Conservation (phyloP, 129 eudicot genomes). For the Flaveria sonorensis region DNA sequence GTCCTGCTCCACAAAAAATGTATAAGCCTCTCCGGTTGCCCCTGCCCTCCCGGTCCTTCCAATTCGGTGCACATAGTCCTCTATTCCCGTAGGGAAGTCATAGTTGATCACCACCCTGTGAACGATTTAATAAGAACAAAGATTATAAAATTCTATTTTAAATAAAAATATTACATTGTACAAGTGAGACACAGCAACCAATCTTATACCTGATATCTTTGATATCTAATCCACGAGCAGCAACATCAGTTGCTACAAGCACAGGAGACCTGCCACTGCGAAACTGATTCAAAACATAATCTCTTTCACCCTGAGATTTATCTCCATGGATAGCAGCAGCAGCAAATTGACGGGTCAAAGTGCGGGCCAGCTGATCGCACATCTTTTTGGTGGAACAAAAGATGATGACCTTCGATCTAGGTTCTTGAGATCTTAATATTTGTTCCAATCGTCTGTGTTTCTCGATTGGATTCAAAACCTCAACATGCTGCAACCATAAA, state of each 20-base stretch:
- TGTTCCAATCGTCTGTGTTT: constrained; percentile 81
- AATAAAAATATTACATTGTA: neutral
- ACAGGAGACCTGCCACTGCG: constrained; percentile 89
- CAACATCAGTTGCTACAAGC: constrained; percentile 98
- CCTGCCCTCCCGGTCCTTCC: constrained; percentile 99
- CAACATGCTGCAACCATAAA: constrained; percentile 57
- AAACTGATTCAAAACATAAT: constrained; percentile 78
- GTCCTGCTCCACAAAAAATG: constrained; percentile 78
- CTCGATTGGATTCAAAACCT: constrained; percentile 69
- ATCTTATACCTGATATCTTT: constrained; percentile 79
- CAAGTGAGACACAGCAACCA: neutral
- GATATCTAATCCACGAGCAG: constrained; percentile 94
- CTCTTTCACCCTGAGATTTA: constrained; percentile 89
- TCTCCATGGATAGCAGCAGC: constrained; percentile 99
- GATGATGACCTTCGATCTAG: constrained; percentile 77
- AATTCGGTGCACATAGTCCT: constrained; percentile 95
- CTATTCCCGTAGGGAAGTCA: constrained; percentile 92
- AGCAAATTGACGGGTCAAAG: constrained; percentile 64
- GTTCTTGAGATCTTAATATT: constrained; percentile 90
- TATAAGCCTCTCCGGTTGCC: constrained; percentile 88
- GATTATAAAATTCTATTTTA: neutral
- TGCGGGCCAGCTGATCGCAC: constrained; percentile 92
- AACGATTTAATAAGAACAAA: neutral
- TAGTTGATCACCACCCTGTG: constrained; percentile 86
- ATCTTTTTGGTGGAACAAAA: constrained; percentile 95